Evolutionary conservation across 352 stramenopile species (phyloP), one percentile per base, ranked within the genome.

Genomic region (Phytophthora colocasiae): DNA sequence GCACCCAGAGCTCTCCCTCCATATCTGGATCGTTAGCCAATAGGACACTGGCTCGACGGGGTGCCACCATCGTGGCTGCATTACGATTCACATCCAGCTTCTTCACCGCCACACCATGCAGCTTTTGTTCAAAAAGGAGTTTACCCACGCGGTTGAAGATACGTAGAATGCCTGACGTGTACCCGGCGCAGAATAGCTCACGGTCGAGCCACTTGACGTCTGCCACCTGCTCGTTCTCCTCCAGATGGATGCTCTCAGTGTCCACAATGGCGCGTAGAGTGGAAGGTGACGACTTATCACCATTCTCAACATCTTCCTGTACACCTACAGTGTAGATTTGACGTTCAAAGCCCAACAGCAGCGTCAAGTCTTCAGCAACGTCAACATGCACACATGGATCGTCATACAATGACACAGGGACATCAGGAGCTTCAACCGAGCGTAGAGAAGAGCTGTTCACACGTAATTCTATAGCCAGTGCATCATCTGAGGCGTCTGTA

Each of bases 141-240:
- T 73, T 76, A 0, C 83, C 83, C 38, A 75, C 41, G 14, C 73
- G 74, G 31, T 66, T 75, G 38, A 92, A 91, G 8, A 93, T 67
- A 12, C 85, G 85, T 38, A 93, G 46, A 10, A 87, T 50, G 4
- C 85, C 85, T 0, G 83, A 86, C 19, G 75, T 73, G 60, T 90
- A 92, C 56, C 83, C 80, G 29, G 58, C 73, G 11, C 66, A 77
- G 17, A 93, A 75, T n/a, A 78, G 65, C 36, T 89, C 81, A 10
- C 62, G 57, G 46, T 81, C 63, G 47, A 93, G 69, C 83, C 83
- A 93, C 58, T 91, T 92, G 48, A 92, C 72, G 52, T 90, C 80
- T 10, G 76, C 71, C 6, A 92, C 69, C 1, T 53, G 39, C 44
- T 91, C 83, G 15, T 81, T 65, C 7, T 76, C 71, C 12, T 89